phyloP scores from a whole-genome alignment of 2,329 filamentous ascomycete genomes.

The Sporothrix euskadiensis region DNA sequence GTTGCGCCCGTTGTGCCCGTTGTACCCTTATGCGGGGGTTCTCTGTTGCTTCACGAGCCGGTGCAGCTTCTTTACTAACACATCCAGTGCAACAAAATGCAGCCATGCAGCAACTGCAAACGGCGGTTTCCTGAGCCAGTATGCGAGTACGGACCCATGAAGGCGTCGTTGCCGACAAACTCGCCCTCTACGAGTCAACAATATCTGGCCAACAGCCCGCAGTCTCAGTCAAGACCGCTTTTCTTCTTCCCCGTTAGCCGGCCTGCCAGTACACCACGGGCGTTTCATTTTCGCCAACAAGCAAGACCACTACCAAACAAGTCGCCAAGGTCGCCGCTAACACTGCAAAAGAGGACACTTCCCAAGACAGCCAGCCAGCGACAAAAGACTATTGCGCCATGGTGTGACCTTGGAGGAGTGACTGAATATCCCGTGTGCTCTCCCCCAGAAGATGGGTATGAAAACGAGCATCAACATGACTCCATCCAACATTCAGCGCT shows the following conservation, averaged over 20 bases:
- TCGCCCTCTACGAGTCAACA: background rate
- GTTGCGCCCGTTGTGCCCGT: too few relatives aligned
- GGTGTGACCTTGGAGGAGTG: background rate
- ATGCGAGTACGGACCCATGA: conserved; percentile 44
- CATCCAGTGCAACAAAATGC: conserved; percentile 47
- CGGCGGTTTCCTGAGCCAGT: conserved; percentile 50
- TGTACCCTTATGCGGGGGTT: background rate
- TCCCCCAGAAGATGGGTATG: background rate
- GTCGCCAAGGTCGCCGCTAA: background rate
- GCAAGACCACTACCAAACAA: background rate
- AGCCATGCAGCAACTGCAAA: conserved; percentile 51
- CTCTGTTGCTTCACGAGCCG: background rate
- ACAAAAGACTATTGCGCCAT: background rate
- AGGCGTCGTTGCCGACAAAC: too few relatives aligned
- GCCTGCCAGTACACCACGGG: conserved; percentile 24
- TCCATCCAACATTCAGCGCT: background rate
- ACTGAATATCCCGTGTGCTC: background rate
- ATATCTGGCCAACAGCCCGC: background rate
- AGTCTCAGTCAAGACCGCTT: background rate
- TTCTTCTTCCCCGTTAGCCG: conserved; percentile 20
- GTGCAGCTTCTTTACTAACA: background rate
- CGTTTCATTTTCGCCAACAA: conserved; percentile 21
- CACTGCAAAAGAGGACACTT: background rate
- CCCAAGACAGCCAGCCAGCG: background rate
- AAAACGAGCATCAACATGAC: background rate